Evolutionary conservation across 257 asterid genomes (phyloP), one percentile per base, ranked within the genome.

Genomic region (Nicotiana benthamiana): DNA sequence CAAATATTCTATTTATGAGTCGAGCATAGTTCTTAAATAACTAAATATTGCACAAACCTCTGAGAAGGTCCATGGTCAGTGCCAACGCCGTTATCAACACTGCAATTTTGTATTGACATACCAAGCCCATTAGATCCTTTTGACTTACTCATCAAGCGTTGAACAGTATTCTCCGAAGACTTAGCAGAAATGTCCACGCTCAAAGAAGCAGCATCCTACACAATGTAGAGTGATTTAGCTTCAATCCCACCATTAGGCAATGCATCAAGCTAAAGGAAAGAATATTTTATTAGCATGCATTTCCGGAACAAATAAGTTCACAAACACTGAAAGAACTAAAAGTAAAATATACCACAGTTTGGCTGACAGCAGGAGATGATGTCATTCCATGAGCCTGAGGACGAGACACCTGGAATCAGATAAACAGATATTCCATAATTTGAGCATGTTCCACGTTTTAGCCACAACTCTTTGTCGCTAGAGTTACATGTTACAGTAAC

Each of bases 101-200:
- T 91, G 59, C 89, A 93, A 78, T 90, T 90, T 82, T 93, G 93
- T n/a, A 89, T 85, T 43, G 99, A 90, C 87, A 92, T 90, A 6
- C 96, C 90, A 63, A 91, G 94, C 81, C 94, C 97, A 77, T 94
- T 90, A 79, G 89, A 86, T 32, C 90, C 97, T 88, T 89, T 94
- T 85, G 90, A 82, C 89, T 90, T 92, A 85, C 91, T 91, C 68
- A 75, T 88, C n/a, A n/a, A n/a, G 81, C 92, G 83, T 83, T 89
- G 92, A 32, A 87, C 94, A 11, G 85, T 60, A 66, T 87, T 88
- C 64, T 81, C 92, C 3, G 91, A 77, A 51, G 97, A 81, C 87
- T 92, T 91, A 48, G 75, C 84, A 28, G 91, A 91, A 13, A 90
- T 13, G 1, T 93, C 97, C 88, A 81, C 57, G 86, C 89, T 88